These are phyloP conservation scores for Themeda triandra DNA, from an alignment of 176 grass and related monocot genomes.

Conservation along the genomic window DNA sequence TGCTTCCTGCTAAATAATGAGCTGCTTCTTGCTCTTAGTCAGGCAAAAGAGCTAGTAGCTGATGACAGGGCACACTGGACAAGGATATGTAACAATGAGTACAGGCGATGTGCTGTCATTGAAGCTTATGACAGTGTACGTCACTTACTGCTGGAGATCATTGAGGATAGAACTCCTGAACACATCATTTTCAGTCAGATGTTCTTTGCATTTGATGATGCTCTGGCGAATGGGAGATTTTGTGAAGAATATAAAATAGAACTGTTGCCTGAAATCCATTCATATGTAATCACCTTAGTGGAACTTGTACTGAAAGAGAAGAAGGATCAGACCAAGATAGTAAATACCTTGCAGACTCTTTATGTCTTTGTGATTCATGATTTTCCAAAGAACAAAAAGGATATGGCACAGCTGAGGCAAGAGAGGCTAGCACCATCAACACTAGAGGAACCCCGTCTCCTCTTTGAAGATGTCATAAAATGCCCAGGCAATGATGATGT, in stretches of 20 bases:
- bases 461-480: slow-evolving; percentile 76
- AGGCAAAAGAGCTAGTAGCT: slow-evolving; percentile 70
- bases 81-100: slow-evolving; percentile 71
- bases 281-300: slow-evolving; percentile 62
- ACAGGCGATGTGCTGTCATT: slow-evolving; percentile 77
- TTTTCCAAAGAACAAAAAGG: slow-evolving; percentile 64
- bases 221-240: slow-evolving; percentile 45
- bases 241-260: slow-evolving; percentile 52
- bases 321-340: slow-evolving; percentile 74
- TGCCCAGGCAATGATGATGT: slow-evolving; percentile 44
- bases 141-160: slow-evolving; percentile 65
- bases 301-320: slow-evolving; percentile 53
- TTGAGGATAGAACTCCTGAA: slow-evolving; percentile 53
- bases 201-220: slow-evolving; percentile 60
- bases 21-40: slow-evolving; percentile 77
- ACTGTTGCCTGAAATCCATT: slow-evolving; percentile 63
- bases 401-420: slow-evolving; percentile 50
- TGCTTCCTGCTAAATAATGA: slow-evolving; percentile 90
- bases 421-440: slow-evolving; percentile 44
- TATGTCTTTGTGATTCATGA: slow-evolving; percentile 76
- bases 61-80: slow-evolving; percentile 68
- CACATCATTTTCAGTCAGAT: slow-evolving; percentile 60
- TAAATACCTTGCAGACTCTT: slow-evolving; percentile 84
- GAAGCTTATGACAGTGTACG: slow-evolving; percentile 87
- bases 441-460: slow-evolving; percentile 43